Conservation (phyloP, 495 filamentous ascomycete species). For the Astrothelium subdiscretum region DNA sequence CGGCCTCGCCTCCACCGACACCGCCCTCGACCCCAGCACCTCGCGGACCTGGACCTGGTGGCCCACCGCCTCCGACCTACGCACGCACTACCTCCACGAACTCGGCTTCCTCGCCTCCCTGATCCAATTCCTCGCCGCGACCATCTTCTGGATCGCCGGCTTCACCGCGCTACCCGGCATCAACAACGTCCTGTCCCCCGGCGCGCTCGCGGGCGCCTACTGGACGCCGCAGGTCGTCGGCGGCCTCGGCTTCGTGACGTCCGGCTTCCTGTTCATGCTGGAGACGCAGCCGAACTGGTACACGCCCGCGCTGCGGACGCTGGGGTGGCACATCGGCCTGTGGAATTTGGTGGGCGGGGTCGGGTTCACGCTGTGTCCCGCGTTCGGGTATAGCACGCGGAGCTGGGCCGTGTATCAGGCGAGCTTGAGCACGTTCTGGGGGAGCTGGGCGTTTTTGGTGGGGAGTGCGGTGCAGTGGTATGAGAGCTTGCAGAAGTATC, state of each 20-base stretch:
- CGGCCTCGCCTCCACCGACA: slow-evolving; percentile 9
- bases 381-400: slow-evolving; percentile 37
- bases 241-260: slow-evolving; percentile 52
- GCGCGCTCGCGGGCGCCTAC: slow-evolving; percentile 44
- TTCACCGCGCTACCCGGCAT: slow-evolving; percentile 54
- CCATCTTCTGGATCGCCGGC: slow-evolving; percentile 58
- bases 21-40: neutral
- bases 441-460: slow-evolving; percentile 58
- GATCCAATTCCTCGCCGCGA: slow-evolving; percentile 49
- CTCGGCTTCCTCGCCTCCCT: slow-evolving; percentile 57
- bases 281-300: slow-evolving; percentile 62
- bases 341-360: slow-evolving; percentile 52
- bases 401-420: slow-evolving; percentile 45
- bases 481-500: slow-evolving; percentile 49
- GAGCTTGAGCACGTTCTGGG: slow-evolving; percentile 52
- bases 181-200: slow-evolving; percentile 33
- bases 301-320: slow-evolving; percentile 40
- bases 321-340: slow-evolving; percentile 51
- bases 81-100: slow-evolving; percentile 53
- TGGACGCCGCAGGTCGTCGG: slow-evolving; percentile 62
- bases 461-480: slow-evolving; percentile 55
- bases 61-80: slow-evolving; percentile 45
- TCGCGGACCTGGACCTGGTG: slow-evolving; percentile 44
- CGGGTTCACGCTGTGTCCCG: slow-evolving; percentile 59
- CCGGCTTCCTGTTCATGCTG: slow-evolving; percentile 50